phyloP scores from a whole-genome alignment of 495 filamentous ascomycete genomes.

The Penicillium soppii region DNA sequence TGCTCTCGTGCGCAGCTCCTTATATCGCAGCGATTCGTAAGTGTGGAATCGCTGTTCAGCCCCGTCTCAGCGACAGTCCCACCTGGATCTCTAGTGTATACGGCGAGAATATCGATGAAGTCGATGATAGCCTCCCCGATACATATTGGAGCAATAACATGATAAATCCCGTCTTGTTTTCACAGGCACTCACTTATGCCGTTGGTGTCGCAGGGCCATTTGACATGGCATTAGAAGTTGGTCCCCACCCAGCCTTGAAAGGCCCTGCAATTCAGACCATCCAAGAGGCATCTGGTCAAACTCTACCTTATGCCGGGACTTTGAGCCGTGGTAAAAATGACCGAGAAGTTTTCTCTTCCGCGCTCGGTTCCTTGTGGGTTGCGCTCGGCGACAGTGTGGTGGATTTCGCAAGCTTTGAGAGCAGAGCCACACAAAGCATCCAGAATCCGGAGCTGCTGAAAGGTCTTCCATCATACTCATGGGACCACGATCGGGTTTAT shows the following conservation, averaged over 20 bases:
- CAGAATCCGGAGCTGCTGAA: constrained; percentile 18
- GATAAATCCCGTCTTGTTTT: constrained; percentile 55
- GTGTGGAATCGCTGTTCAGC: constrained; percentile 12
- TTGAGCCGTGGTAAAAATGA: constrained; percentile 39
- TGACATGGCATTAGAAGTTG: constrained; percentile 50
- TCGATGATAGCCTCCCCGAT: constrained; percentile 17
- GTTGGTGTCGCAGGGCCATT: constrained; percentile 32
- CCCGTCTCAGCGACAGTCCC: constrained; percentile 4
- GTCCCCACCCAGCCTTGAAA: constrained; percentile 56
- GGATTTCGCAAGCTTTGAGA: constrained; percentile 13
- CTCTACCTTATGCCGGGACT: constrained; percentile 39
- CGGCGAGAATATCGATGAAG: constrained; percentile 37
- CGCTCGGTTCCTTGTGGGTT: constrained; percentile 51
- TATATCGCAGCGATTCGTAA: constrained; percentile 31
- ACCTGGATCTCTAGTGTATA: constrained; percentile 32
- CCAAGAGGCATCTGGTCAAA: constrained; percentile 14
- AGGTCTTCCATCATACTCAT: constrained; percentile 50
- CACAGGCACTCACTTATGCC: constrained; percentile 47
- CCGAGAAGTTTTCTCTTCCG: constrained; percentile 39
- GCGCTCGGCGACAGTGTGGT: constrained; percentile 27
- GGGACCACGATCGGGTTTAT: constrained; percentile 47
- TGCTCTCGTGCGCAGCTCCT: constrained; percentile 32
- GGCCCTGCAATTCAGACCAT: constrained; percentile 45
- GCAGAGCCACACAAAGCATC: not conserved
- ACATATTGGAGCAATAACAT: constrained; percentile 61